Percentiles rank a stretch among this genome's conserved stretches.
Conservation (phyloP, 2,329 filamentous ascomycete genomes). For the Penicillium vulpinum region DNA sequence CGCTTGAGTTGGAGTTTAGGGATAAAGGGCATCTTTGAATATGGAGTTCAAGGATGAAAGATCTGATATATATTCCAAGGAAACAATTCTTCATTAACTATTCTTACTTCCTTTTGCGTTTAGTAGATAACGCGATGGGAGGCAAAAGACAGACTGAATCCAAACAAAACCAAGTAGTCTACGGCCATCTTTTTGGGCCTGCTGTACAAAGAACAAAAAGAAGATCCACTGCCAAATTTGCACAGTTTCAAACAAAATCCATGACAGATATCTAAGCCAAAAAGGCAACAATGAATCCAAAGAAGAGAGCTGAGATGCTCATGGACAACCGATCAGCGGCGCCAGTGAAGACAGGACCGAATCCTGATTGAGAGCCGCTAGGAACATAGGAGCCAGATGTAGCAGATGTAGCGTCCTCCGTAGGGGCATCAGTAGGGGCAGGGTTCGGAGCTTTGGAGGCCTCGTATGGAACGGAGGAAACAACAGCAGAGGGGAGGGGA, state of each 20-base stretch:
- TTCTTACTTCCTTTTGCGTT: not conserved
- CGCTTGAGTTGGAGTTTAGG: not conserved
- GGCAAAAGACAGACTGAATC: not conserved
- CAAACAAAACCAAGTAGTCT: not conserved
- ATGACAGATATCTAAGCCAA: not conserved
- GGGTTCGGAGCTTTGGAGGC: not conserved
- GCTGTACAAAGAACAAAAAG: constrained; percentile 2
- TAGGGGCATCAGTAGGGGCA: not conserved
- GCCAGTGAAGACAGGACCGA: constrained; percentile 4
- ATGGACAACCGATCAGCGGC: not conserved
- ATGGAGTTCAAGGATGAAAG: not conserved
- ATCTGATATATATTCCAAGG: too few species aligned
- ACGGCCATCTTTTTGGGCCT: not conserved
- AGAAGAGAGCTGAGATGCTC: not conserved
- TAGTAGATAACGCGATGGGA: not conserved
- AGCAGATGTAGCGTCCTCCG: not conserved
- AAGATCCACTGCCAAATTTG: not conserved
- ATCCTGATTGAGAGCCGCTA: not conserved
- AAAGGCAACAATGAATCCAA: not conserved
- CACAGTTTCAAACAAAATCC: not conserved
- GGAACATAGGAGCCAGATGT: not conserved
- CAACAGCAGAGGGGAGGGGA: not conserved
- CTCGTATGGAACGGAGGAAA: constrained; percentile 1
- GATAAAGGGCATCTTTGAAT: not conserved
- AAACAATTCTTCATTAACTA: constrained; percentile 1